Evolutionary conservation across 208 protist genomes (phyloP), one percentile per base, ranked within the genome.

Genomic region (Trypanosoma scelopori): DNA sequence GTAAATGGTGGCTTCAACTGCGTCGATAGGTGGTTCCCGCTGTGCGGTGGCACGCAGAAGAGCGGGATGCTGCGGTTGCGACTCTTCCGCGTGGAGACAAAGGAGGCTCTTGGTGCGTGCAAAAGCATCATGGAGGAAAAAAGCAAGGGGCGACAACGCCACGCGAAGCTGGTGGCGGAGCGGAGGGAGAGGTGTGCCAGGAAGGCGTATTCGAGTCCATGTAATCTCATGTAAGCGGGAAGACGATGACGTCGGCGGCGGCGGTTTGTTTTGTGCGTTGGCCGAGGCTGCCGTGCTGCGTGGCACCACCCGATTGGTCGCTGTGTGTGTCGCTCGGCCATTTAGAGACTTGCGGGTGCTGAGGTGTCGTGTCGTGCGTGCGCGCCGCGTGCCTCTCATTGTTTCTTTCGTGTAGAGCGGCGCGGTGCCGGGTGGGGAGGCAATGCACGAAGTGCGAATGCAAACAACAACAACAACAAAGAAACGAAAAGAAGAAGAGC

Each of bases 1-100:
- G 35, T 23, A 62, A 72, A 61, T 45, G 22, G 66, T 66, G 49
- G 67, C 75, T 66, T 70, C 52, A 61, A 83, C 39, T 18, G 25
- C 16, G 11, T 57, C 20, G 49, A 65, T 28, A 45, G 28, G 28
- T 65, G 56, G 56, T 58, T 71, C 42, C 61, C 32, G 4, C 37
- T 76, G 9, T 61, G 23, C 6, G 49, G 65, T 5, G 60, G 68
- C 0, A 39, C 55, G 20, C 50, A 76, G 18, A 78, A 64, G 37
- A 71, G 68, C 18, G 81, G 73, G 0, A 61, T 81, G 63, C 28
- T 92, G 18, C 65, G 75, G 3, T 60, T 92, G 71, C 77, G 76
- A 1, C 22, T 92, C 12, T 75, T 49, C 22, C 79, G 76, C 22
- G 80, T 85, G 25, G 69, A 82, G 27, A 66, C 78, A 30, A 63